Base-by-base conservation (phyloP, 768 basidiomycete species). In the Russula griseocarnosa region DNA sequence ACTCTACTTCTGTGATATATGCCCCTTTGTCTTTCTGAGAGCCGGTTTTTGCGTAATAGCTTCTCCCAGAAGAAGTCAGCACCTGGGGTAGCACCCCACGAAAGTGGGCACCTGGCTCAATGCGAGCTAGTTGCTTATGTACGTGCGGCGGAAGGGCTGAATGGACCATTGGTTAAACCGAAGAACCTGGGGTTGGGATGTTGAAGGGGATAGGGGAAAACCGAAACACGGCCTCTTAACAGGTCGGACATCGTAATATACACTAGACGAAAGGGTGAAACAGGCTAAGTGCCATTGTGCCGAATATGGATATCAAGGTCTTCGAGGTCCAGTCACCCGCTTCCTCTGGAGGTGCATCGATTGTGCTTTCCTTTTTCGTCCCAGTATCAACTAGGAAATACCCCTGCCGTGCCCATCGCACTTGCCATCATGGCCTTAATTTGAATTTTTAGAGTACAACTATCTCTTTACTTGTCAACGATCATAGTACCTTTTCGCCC, bases 21-120 rank as follows among this genome's bases (percentile, higher is more conserved):
- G 91, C 88, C 63, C 88, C 89, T 61, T 57, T 70, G 62, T 90
- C 86, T 18, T 62, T 57, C 5, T 75, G 55, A 8, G 75, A 72
- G 6, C 89, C 89, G 6, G 77, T 55, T 70, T 92, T 92, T 56
- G 79, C 83, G 67, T 81, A 90, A 73, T 89, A 92, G 32, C 70
- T 70, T 40, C 72, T 74, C 6, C 86, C 86, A 3, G 78, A 76
- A 2, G 88, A 85, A 14, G 88, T 86, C n/a, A 65, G 73, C n/a
- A 89, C 71, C 61, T 76, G 76, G 3, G 86, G 83, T 14, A 77
- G 72, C 28, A 53, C 67, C 13, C 78, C 79, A 3, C 73, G 74
- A 67, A 87, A 85, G 14, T 82, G 73, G 9, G 76, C 79, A 20
- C 72, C 72, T 14, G 82, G 80, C 49, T 90, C 86, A 52, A 86